phyloP scores from a whole-genome alignment of 306 rosid species.

The Mimosa bimucronata region DNA sequence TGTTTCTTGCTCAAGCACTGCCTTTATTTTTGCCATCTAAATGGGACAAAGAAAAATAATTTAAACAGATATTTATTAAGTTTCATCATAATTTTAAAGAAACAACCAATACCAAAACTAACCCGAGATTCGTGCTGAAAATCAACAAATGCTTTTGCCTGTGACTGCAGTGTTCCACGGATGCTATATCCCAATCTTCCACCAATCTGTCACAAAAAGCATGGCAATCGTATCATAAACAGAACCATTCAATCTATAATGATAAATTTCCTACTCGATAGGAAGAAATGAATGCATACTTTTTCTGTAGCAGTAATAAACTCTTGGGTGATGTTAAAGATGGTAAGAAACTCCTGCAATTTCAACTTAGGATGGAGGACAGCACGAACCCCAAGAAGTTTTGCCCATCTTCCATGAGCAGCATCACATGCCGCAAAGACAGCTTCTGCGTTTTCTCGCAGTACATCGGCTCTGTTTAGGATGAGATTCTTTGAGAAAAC shows the following conservation, averaged over 20 bases:
- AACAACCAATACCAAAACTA: conserved; percentile 40
- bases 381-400: conserved; percentile 97
- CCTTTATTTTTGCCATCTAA: conserved; percentile 93
- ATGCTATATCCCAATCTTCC: conserved; percentile 99
- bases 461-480: conserved; percentile 93
- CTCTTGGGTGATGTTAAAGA: conserved; percentile 86
- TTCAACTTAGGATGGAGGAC: conserved; percentile 93
- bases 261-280: conserved; percentile 25
- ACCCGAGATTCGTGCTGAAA: conserved; percentile 99
- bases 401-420: conserved; percentile 99
- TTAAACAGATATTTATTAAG: not conserved
- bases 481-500: conserved; percentile 64
- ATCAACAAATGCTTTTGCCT: conserved; percentile 96
- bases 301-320: conserved; percentile 91
- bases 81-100: conserved; percentile 26
- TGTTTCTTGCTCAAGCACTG: conserved; percentile 97
- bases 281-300: conserved; percentile 48
- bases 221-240: conserved; percentile 41
- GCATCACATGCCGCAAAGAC: conserved; percentile 99
- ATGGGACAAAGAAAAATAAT: conserved; percentile 43
- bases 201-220: conserved; percentile 75
- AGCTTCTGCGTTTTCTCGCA: conserved; percentile 99
- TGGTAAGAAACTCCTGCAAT: conserved; percentile 87
- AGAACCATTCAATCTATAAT: conserved; percentile 25
- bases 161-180: conserved; percentile 96